Conservation (phyloP, 345 rosid genomes). For the Syzygium aqueum region DNA sequence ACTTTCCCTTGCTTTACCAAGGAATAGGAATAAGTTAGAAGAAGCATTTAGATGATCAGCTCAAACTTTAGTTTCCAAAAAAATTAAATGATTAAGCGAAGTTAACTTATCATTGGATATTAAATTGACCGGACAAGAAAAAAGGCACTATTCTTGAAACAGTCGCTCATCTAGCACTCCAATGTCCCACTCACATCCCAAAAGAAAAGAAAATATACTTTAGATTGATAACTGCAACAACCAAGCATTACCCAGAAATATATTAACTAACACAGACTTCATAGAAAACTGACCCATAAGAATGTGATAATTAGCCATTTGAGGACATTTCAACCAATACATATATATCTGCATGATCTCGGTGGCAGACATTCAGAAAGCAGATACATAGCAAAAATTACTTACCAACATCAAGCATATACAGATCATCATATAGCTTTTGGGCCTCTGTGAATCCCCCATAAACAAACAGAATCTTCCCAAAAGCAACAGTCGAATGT, state of each 20-base stretch:
- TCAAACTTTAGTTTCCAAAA: not conserved
- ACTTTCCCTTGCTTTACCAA: not conserved
- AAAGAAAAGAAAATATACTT: not conserved
- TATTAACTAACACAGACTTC: not conserved
- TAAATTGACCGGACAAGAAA: not conserved
- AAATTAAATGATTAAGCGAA: not conserved
- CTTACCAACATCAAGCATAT: slow-evolving; percentile 88
- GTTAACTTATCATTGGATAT: not conserved
- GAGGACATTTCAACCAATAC: not conserved
- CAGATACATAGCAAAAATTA: not conserved
- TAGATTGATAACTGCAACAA: not conserved
- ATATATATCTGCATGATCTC: not conserved
- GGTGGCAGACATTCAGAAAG: not conserved
- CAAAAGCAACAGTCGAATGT: slow-evolving; percentile 76
- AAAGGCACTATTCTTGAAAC: not conserved
- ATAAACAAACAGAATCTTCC: slow-evolving; percentile 80
- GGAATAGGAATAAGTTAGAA: not conserved
- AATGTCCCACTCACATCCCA: not conserved
- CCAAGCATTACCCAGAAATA: not conserved
- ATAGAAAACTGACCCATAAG: not conserved
- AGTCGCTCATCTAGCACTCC: not conserved
- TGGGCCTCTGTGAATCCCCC: slow-evolving; percentile 98
- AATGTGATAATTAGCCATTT: not conserved
- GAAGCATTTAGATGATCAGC: not conserved
- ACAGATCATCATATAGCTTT: slow-evolving; percentile 78